Evolutionary conservation across 345 rosid species (phyloP).

Genomic region (Trapa bicornis): DNA sequence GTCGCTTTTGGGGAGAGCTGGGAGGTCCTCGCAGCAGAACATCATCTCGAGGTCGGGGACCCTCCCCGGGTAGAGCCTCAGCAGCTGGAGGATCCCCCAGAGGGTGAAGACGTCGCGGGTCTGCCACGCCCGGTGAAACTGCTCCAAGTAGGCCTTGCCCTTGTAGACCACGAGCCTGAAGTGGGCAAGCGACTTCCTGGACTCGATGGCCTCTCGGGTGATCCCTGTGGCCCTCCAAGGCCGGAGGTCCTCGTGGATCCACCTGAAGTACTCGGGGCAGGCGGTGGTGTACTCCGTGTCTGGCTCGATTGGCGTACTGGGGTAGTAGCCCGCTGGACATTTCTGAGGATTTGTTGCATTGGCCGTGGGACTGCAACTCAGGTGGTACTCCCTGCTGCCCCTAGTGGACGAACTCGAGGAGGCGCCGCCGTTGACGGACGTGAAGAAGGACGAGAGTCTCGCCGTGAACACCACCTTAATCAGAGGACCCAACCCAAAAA

Average conservation of each 20-base stretch:
- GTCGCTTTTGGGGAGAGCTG: constrained; percentile 13
- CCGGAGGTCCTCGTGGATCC: constrained; percentile 27
- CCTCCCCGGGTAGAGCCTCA: constrained; percentile 23
- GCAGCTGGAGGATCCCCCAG: constrained; percentile 32
- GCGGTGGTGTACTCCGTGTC: background rate
- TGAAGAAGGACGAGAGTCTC: background rate
- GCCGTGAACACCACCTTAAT: background rate
- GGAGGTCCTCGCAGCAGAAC: constrained; percentile 26
- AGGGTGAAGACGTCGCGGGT: constrained; percentile 23
- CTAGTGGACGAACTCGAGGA: background rate
- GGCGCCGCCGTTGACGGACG: background rate
- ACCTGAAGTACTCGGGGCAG: constrained; percentile 24
- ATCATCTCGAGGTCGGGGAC: constrained; percentile 26
- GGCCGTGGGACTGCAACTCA: background rate
- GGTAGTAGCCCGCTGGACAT: constrained; percentile 17
- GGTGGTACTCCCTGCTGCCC: background rate
- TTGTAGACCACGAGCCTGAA: constrained; percentile 23
- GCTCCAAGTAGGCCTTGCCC: constrained; percentile 25
- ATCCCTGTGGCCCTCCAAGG: constrained; percentile 24
- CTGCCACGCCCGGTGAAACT: constrained; percentile 17
- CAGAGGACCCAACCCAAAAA: too few relatives aligned
- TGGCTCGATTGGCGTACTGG: background rate
- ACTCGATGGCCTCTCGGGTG: constrained; percentile 17
- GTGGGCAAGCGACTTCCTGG: constrained; percentile 11
- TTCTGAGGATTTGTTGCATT: constrained; percentile 7